Evolutionary conservation across 257 asterid species (phyloP).

Genomic region (Petrea volubilis): DNA sequence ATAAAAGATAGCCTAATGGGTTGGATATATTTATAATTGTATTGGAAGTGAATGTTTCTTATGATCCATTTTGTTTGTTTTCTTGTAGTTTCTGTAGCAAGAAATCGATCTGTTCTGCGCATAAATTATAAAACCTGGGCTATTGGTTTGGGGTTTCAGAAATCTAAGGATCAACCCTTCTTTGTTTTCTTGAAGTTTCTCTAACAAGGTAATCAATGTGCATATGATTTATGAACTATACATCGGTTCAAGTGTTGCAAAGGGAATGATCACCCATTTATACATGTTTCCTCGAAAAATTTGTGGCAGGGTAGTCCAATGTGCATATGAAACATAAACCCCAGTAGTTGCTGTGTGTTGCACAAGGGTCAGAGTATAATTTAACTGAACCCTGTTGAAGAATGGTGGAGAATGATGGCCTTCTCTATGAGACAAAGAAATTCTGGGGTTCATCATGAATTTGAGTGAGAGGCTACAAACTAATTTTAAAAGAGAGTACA

Average conservation of each 20-base stretch:
- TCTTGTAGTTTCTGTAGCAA: slow-evolving; percentile 12
- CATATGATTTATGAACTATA: not conserved
- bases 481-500: slow-evolving; percentile 22
- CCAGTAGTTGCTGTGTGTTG: slow-evolving; percentile 7
- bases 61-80: slow-evolving; percentile 11
- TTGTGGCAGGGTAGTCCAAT: slow-evolving; percentile 1
- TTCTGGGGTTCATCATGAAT: slow-evolving; percentile 17
- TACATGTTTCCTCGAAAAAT: not conserved
- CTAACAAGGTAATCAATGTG: slow-evolving; percentile 7
- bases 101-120: not conserved
- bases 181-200: not conserved
- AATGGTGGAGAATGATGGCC: slow-evolving; percentile 19
- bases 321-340: slow-evolving; percentile 2
- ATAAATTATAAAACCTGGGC: not conserved
- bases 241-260: not conserved
- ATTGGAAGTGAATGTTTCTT: not conserved
- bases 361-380: not conserved
- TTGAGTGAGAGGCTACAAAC: slow-evolving; percentile 10
- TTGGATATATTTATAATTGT: slow-evolving; percentile 20
- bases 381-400: not conserved
- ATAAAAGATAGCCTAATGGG: slow-evolving; percentile 1
- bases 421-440: slow-evolving; percentile 3
- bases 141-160: not conserved
- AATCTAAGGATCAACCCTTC: not conserved
- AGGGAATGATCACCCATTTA: not conserved